Evolutionary conservation across 768 basidiomycete species (phyloP).

Genomic region (Psilocybe subaeruginosa): DNA sequence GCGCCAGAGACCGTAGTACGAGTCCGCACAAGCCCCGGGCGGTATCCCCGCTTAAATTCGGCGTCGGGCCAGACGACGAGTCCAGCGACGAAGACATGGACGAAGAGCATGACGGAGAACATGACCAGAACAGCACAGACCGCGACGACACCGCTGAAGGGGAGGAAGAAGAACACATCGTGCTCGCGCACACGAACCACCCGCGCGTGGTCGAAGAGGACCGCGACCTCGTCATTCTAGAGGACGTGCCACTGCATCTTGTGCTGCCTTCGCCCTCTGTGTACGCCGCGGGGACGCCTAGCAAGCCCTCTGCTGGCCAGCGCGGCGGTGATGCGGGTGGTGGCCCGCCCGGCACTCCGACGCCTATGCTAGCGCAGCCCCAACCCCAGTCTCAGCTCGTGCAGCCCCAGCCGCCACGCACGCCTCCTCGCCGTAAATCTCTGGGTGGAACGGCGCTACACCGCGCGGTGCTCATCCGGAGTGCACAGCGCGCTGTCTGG

Average conservation of each 20-base stretch:
- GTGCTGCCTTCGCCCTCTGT: conserved; percentile 17
- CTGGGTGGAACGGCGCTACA: conserved; percentile 58
- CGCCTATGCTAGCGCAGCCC: background rate
- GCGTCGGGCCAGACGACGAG: conserved; percentile 9
- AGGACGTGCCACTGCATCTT: conserved; percentile 51
- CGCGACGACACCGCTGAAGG: conserved; percentile 17
- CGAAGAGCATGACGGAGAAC: conserved; percentile 30
- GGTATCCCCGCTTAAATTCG: conserved; percentile 27
- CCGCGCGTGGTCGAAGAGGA: conserved; percentile 74
- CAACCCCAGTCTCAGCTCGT: conserved; percentile 15
- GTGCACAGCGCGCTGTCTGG: conserved; percentile 63
- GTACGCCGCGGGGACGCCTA: conserved; percentile 15
- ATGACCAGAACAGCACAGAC: conserved; percentile 37
- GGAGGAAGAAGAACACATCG: conserved; percentile 43
- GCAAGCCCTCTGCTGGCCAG: conserved; percentile 4
- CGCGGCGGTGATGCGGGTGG: no score
- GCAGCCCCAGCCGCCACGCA: conserved; percentile 32
- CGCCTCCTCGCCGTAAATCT: conserved; percentile 37
- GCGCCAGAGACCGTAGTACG: conserved; percentile 16
- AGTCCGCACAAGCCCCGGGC: conserved; percentile 30
- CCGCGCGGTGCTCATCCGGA: conserved; percentile 70
- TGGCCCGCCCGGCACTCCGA: background rate
- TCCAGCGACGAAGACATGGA: conserved; percentile 27
- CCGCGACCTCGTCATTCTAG: conserved; percentile 70
- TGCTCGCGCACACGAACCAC: conserved; percentile 67